Base-by-base conservation (phyloP, 306 rosid species). In the Quercus variabilis region DNA sequence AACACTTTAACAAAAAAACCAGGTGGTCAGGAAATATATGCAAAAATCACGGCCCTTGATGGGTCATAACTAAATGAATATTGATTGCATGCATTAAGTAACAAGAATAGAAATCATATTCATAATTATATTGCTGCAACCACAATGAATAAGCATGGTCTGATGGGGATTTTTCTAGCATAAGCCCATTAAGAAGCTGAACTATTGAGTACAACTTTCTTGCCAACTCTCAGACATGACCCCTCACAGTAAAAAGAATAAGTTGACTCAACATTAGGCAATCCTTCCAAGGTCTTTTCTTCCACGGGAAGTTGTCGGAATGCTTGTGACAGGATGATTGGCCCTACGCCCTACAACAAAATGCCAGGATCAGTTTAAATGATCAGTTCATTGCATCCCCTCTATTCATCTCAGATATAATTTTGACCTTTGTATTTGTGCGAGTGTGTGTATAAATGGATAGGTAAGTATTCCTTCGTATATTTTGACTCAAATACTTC, bases 281-380 rank as follows among this genome's bases (percentile, higher is more conserved):
- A 94, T 91, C 86, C 98, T 87, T 80, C 93, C 95, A 76, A 87
- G 88, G 90, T 94, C 99, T 82, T 95, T 95, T 83, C 97, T 89
- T 80, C 88, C 83, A 7, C 95, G 93, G 20, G 97, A 86, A 69
- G 96, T 49, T n/a, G 99, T 92, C 5, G 97, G 97, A 69, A 92
- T 79, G 92, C 93, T 92, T 73, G 93, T 77, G 60, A 89, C 84
- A 1, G 97, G 86, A 78, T 90, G 97, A 81, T 89, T 91, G 82
- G 85, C 87, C 87, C 99, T 88, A 69, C 89, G 91, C 77, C 99
- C 99, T 95, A 81, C 83, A 81, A 79, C 64, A 85, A 54, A 78
- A 46, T 77, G 74, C 76, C 81, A 84, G 56, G 23, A 81, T 80
- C 43, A 79, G 83, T 81, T 67, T 85, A 74, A 79, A 54, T 55